Base-by-base conservation (phyloP, 1,284 basidiomycete species). In the Caloboletus inedulis region DNA sequence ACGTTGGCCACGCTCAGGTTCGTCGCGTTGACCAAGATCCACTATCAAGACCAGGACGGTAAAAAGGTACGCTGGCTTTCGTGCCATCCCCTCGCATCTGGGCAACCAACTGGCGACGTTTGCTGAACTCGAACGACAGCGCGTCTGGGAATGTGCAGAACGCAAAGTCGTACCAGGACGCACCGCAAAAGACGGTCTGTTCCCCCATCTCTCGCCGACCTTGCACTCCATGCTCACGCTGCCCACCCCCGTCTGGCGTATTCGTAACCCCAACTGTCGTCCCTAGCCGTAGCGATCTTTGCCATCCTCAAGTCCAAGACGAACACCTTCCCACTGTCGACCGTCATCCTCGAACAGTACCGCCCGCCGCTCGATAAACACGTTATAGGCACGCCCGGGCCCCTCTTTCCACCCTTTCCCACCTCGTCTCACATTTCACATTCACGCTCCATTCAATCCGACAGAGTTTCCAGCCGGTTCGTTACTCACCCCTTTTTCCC, bases 341-440 rank as follows among this genome's bases (percentile, higher is more conserved):
- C 91, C 2, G 80, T 96, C 51, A 77, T 97, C 55, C 84, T 95
- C 58, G 91, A 95, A 67, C 93, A 95, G 69, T 95, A 85, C 69
- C 82, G 92, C 29, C 90, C 92, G 0, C 89, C 92, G 0, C 78
- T 90, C 31, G 86, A 80, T 58, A 84, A 83, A 53, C 79, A 80
- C 54, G 79, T 90, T 52, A 77, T 94, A 52, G 91, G 90, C 84
- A 64, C 36, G 78, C 40, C n/a, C 14, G 1, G 1, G n/a, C 7
- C n/a, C 14, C 8, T 16, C 21, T 34, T 7, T 7, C n/a, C 7
- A n/a, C 27, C 14, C 42, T 6, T 19, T 12, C 31, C 9, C 3
- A n/a, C 18, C 4, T 16, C 14, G 7, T 33, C 39, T 29, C 27
- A 25, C 23, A 13, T 21, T 43, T 43, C 23, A 27, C 18, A 12